Base-by-base conservation (phyloP, 495 filamentous ascomycete species). In the Aspergillus egyptiacus region DNA sequence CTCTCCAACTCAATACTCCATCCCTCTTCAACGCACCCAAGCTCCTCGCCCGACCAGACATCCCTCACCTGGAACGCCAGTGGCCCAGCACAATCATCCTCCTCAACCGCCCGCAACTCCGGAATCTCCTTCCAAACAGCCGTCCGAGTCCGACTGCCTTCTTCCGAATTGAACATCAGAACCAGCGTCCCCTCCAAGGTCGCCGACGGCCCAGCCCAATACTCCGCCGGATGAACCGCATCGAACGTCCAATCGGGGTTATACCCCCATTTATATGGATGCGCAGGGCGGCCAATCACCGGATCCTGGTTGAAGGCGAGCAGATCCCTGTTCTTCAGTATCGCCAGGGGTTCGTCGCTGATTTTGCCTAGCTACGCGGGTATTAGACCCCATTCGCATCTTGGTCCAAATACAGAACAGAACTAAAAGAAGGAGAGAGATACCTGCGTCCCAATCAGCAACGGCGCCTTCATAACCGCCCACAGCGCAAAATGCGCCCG, bases 191-290 rank as follows among this genome's bases (percentile, higher is more conserved):
- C 67, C 23, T 65, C 53, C 22, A 69, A 59, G 1, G 66, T 74
- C 31, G 67, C 59, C 4, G 71, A 76, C 19, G 69, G 56, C 0
- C 83, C 83, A 0, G 68, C 70, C 71, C 79, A 85, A 55, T 77
- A 85, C 54, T 81, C 81, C 0, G 82, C 79, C 3, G 81, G 81
- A 39, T 76, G 70, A 0, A 60, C 68, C 0, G 73, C 62, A 36
- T 82, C 75, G 50, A 80, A 87, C 0, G 78, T 85, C 67, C 75
- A 82, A 51, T 84, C 76, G 1, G 71, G 59, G 31, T 82, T 84
- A 31, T 70, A 72, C 2, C 81, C 81, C 80, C 81, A 84, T 57
- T 84, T 84, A 48, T 81, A 86, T 1, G 82, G 82, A 57, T 60
- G 72, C 0, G 78, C 80, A 1, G 80, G 73, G 11, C 59, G 60